A percentile compares a stretch with the other conserved stretches of the same genome.
Conservation (phyloP, 2,329 filamentous ascomycete species). For the Pseudovirgaria hyperparasitica region DNA sequence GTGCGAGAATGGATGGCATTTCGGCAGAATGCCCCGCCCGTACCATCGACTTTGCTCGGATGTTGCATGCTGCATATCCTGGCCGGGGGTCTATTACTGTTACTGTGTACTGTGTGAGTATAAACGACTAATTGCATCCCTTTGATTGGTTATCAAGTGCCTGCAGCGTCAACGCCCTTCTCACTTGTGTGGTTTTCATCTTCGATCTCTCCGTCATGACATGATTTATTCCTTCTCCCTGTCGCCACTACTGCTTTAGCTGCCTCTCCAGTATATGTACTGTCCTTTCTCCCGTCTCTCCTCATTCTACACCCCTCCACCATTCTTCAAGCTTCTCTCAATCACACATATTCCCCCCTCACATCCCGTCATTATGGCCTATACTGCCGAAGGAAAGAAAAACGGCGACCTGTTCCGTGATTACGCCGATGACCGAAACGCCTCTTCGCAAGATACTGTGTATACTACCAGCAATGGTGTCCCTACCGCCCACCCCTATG, state of each 20-base stretch:
- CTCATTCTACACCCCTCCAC: neutral
- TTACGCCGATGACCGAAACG: slow-evolving; percentile 33
- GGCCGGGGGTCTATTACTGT: too few relatives aligned
- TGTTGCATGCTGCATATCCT: too few relatives aligned
- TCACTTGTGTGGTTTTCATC: too few relatives aligned
- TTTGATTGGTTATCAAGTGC: too few relatives aligned
- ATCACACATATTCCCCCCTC: neutral
- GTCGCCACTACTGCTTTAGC: slow-evolving; percentile 2
- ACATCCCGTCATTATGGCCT: slow-evolving; percentile 8
- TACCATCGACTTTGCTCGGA: too few relatives aligned
- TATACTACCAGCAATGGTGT: slow-evolving; percentile 46
- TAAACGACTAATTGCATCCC: too few relatives aligned
- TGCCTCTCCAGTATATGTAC: slow-evolving; percentile 1
- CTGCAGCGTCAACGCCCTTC: too few relatives aligned
- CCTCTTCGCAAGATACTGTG: slow-evolving; percentile 30
- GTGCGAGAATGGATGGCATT: too few relatives aligned
- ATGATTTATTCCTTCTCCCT: slow-evolving; percentile 1
- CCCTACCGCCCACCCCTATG: slow-evolving; percentile 46
- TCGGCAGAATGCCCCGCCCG: too few relatives aligned
- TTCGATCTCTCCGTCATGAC: too few relatives aligned
- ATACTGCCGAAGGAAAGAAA: slow-evolving; percentile 15
- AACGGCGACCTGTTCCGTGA: slow-evolving; percentile 27
- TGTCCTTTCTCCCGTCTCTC: neutral
- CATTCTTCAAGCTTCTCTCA: neutral
- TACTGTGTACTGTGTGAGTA: too few relatives aligned